Conservation (phyloP, 495 filamentous ascomycete genomes). For the Daldinia bambusicola region DNA sequence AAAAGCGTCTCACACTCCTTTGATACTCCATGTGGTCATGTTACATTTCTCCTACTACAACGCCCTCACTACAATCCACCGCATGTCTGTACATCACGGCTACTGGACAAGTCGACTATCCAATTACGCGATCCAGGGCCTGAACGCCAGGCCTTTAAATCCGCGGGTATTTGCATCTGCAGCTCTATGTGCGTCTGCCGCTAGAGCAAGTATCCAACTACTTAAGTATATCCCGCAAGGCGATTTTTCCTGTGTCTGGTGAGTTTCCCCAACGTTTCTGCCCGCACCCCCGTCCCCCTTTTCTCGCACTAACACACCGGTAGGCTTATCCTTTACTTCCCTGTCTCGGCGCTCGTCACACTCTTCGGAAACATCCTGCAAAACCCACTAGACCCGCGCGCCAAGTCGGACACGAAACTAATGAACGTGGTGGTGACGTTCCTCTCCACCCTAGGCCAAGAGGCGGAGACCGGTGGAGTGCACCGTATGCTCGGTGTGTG, state of each 20-base stretch:
- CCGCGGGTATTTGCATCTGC: constrained; percentile 95
- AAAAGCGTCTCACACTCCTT: constrained; percentile 84
- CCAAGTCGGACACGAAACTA: constrained; percentile 85
- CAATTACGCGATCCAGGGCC: constrained; percentile 92
- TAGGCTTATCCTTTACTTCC: constrained; percentile 97
- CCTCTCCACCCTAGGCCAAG: constrained; percentile 72
- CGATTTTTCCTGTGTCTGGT: constrained; percentile 96
- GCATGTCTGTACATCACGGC: constrained; percentile 97
- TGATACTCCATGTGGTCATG: constrained; percentile 91
- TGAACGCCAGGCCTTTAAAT: constrained; percentile 90
- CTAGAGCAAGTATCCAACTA: constrained; percentile 89
- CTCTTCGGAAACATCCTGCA: constrained; percentile 97
- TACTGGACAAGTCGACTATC: constrained; percentile 97
- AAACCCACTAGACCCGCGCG: constrained; percentile 89
- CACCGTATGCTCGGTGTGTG: constrained; percentile 93
- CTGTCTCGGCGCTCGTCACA: constrained; percentile 93
- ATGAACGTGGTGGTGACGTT: constrained; percentile 96
- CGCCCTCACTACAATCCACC: constrained; percentile 95
- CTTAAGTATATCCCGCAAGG: constrained; percentile 96
- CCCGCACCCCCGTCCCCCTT: neutral
- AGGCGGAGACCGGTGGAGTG: constrained; percentile 86
- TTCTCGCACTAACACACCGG: constrained; percentile 37
- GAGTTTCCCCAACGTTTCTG: constrained; percentile 50
- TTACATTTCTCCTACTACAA: constrained; percentile 98
- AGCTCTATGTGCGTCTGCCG: constrained; percentile 88